Evolutionary conservation across 208 protist species (phyloP).

Genomic region (Leishmania martiniquensis): DNA sequence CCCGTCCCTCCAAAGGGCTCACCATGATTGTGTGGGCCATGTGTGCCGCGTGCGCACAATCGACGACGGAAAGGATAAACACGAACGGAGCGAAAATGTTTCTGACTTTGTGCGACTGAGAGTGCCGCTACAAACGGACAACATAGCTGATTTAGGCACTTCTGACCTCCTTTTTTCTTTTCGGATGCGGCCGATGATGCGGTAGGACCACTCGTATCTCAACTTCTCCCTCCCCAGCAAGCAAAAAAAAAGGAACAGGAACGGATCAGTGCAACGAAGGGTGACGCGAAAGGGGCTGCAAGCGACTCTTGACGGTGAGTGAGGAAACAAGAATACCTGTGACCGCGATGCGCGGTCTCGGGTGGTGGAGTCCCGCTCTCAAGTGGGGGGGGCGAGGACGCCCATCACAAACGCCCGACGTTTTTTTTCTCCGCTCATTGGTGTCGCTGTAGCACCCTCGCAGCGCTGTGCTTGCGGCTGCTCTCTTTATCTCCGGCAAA

Average conservation of each 20-base stretch:
- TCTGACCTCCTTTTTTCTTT: neutral
- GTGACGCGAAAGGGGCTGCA: neutral
- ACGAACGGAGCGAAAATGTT: neutral
- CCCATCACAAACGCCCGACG: no score
- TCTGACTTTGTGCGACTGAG: no score
- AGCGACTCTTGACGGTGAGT: neutral
- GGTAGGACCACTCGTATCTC: no score
- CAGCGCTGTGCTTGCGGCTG: neutral
- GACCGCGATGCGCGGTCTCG: neutral
- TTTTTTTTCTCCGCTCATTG: no score
- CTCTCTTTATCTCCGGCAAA: neutral
- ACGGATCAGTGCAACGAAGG: no score
- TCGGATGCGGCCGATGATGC: no score
- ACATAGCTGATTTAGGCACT: neutral
- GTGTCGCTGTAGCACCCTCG: no score
- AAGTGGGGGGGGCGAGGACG: neutral
- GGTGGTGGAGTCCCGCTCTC: neutral
- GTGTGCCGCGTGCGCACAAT: neutral
- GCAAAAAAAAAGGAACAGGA: no score
- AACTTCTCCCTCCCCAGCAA: no score
- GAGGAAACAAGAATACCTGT: no score
- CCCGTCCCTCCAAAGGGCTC: neutral
- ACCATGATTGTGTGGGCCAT: neutral
- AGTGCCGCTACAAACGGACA: no score
- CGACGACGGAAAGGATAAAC: neutral